phyloP scores from a whole-genome alignment of 495 filamentous ascomycete genomes.

The Aspergillus carlsbadensis region DNA sequence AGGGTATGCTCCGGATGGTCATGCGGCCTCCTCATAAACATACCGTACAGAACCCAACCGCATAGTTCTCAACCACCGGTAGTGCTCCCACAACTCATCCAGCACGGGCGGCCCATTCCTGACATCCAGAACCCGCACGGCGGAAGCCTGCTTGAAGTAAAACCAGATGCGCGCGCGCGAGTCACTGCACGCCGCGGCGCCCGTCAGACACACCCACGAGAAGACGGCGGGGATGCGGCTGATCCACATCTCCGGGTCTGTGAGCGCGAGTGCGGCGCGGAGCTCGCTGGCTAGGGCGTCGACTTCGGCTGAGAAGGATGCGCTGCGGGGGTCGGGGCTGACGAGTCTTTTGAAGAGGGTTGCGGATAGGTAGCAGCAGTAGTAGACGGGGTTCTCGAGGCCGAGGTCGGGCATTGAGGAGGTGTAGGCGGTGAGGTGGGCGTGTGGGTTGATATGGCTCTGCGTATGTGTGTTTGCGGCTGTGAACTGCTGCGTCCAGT shows the following conservation, averaged over 20 bases:
- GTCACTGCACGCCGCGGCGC: background rate
- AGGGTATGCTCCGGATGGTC: too few species aligned
- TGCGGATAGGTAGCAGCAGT: conserved; percentile 5
- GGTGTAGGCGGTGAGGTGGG: background rate
- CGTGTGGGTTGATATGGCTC: background rate
- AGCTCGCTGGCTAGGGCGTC: background rate
- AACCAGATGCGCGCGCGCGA: conserved; percentile 4
- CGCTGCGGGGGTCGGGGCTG: background rate
- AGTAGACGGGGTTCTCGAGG: background rate
- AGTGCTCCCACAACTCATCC: conserved; percentile 2
- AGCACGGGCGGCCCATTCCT: background rate
- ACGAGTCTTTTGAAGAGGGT: background rate
- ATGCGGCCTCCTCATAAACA: background rate
- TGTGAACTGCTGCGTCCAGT: background rate
- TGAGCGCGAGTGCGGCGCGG: background rate
- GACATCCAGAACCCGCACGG: background rate
- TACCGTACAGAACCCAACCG: background rate
- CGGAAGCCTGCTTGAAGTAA: conserved; percentile 7
- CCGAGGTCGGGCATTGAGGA: background rate
- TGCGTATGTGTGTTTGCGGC: background rate
- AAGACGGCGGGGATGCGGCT: background rate
- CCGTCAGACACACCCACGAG: conserved; percentile 1
- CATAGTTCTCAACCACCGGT: background rate
- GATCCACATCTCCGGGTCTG: background rate
- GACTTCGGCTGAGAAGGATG: background rate